Conservation (phyloP, 768 basidiomycete genomes). For the Strobilomyces confusus region DNA sequence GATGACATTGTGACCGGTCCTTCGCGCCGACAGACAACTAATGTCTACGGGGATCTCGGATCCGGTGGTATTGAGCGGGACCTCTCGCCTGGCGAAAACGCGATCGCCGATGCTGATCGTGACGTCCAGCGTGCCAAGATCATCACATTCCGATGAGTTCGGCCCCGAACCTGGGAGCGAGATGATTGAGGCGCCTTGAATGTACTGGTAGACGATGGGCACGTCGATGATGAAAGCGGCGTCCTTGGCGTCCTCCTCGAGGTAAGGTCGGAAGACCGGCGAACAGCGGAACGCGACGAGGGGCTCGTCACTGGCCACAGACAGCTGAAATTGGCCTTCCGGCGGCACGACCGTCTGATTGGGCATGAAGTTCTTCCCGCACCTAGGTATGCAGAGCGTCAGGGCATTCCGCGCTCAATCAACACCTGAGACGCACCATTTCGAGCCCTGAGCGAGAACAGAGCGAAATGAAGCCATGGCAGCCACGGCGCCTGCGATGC, state of each 20-base stretch:
- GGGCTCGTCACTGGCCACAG: slow-evolving; percentile 31
- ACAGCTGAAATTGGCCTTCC: slow-evolving; percentile 42
- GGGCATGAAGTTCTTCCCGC: slow-evolving; percentile 38
- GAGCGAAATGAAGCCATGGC: too few species aligned
- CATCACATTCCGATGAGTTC: neutral
- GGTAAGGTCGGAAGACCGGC: slow-evolving; percentile 45
- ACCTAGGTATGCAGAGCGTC: slow-evolving; percentile 19
- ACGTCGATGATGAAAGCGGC: slow-evolving; percentile 42
- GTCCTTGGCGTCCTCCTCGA: slow-evolving; percentile 38
- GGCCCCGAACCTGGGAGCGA: slow-evolving; percentile 7
- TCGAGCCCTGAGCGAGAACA: too few species aligned
- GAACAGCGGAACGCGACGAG: slow-evolving; percentile 45
- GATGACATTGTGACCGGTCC: slow-evolving; percentile 29
- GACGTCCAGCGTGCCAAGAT: slow-evolving; percentile 21
- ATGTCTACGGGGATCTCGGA: slow-evolving; percentile 25
- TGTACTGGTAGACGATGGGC: slow-evolving; percentile 32
- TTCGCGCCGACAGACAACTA: slow-evolving; percentile 25
- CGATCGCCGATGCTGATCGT: slow-evolving; percentile 29
- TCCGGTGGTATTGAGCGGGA: slow-evolving; percentile 38
- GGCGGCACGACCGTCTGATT: slow-evolving; percentile 42
- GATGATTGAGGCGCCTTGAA: slow-evolving; percentile 35
- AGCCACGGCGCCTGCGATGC: too few species aligned
- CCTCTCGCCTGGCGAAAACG: slow-evolving; percentile 20
- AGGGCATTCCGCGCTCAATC: neutral
- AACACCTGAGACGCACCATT: slow-evolving; percentile 16